Conservation (phyloP, 2,329 filamentous ascomycete genomes). For the Sclerotinia trifoliorum region DNA sequence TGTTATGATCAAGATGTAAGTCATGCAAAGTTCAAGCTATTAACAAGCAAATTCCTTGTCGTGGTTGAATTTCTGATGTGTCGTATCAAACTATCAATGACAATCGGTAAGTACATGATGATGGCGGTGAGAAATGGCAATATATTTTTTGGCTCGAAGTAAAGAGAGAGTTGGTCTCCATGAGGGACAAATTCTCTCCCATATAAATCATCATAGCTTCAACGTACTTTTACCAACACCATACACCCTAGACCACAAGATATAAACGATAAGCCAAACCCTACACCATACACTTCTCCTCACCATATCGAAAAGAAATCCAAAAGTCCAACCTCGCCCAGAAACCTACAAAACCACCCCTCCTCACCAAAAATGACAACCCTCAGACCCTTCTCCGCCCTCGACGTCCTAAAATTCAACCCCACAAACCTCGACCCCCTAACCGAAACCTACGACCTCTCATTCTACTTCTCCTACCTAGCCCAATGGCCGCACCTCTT, state of each 20-base stretch:
- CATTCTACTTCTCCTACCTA: conserved; percentile 94
- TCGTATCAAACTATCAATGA: not conserved
- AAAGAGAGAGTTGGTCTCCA: not conserved
- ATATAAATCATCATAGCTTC: no score
- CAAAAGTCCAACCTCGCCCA: not conserved
- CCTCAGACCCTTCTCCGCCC: conserved; percentile 79
- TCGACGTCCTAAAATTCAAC: conserved; percentile 85
- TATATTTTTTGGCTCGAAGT: conserved; percentile 3
- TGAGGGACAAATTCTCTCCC: not conserved
- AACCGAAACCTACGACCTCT: conserved; percentile 96
- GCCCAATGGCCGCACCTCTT: conserved; percentile 95
- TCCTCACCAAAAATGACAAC: conserved; percentile 62
- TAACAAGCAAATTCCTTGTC: conserved; percentile 1
- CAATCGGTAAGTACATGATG: not conserved
- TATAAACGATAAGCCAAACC: not conserved
- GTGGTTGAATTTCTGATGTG: not conserved
- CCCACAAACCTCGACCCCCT: conserved; percentile 93
- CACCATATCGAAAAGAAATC: not conserved
- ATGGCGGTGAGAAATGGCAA: conserved; percentile 7
- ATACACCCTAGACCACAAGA: no score
- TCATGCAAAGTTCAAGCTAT: not conserved
- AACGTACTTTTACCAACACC: no score
- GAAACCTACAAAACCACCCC: not conserved
- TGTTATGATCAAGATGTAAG: not conserved
- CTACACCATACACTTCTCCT: not conserved